Evolutionary conservation across 768 basidiomycete genomes (phyloP).

Genomic region (Sutorius australiensis): DNA sequence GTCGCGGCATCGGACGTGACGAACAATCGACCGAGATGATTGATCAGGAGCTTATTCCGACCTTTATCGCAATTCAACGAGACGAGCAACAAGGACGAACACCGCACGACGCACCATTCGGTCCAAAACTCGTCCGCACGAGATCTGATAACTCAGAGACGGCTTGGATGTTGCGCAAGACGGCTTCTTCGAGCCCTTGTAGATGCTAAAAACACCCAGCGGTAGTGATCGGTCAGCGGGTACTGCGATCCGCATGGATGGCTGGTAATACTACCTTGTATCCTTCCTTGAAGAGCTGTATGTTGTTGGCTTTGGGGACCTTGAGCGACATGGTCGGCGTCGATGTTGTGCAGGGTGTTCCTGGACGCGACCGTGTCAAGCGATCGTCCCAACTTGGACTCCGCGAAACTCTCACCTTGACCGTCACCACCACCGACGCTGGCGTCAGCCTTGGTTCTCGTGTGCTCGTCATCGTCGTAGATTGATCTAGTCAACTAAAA

Average conservation of each 20-base stretch:
- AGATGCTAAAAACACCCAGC: slow-evolving; percentile 49
- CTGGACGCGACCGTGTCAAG: slow-evolving; percentile 12
- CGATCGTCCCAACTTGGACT: slow-evolving; percentile 9
- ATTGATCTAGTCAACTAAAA: not conserved
- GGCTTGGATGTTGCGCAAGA: slow-evolving; percentile 93
- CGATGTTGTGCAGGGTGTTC: not conserved
- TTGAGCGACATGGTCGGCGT: slow-evolving; percentile 75
- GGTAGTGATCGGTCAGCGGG: slow-evolving; percentile 5
- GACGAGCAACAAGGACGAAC: not conserved
- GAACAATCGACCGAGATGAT: slow-evolving; percentile 92
- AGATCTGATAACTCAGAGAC: slow-evolving; percentile 94
- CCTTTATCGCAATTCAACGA: slow-evolving; percentile 44
- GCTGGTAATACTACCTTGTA: slow-evolving; percentile 65
- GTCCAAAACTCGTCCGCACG: slow-evolving; percentile 94
- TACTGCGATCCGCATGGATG: slow-evolving; percentile 1
- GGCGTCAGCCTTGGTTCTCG: not conserved
- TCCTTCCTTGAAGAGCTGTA: slow-evolving; percentile 96
- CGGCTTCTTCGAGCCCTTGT: slow-evolving; percentile 93
- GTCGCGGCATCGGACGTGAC: slow-evolving; percentile 99
- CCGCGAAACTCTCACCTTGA: slow-evolving; percentile 5
- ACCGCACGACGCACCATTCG: slow-evolving; percentile 66
- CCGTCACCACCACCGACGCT: not conserved
- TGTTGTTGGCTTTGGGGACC: slow-evolving; percentile 83
- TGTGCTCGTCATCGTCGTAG: not conserved
- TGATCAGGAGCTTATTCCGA: slow-evolving; percentile 96